phyloP scores from a whole-genome alignment of 371 early-diverging fungal species.

The Mortierella sp. region DNA sequence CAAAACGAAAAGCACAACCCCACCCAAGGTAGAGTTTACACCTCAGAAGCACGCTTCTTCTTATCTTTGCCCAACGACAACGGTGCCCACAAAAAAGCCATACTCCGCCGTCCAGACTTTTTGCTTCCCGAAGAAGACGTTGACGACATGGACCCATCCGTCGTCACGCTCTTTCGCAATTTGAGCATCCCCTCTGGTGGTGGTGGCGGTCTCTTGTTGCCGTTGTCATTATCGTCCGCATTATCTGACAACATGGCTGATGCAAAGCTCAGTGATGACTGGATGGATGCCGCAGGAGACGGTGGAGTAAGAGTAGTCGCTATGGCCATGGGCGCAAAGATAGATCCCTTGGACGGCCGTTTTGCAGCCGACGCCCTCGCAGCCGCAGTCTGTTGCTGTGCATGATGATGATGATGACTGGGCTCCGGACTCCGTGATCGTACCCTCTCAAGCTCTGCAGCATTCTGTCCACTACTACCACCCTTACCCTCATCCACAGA shows the following conservation, averaged over 20 bases:
- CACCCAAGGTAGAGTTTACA: not conserved
- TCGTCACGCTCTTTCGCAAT: slow-evolving; percentile 47
- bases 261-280: slow-evolving; percentile 27
- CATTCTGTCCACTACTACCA: too few relatives aligned
- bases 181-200: slow-evolving; percentile 40
- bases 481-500: slow-evolving; percentile 20
- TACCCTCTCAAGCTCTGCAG: slow-evolving; percentile 29
- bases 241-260: slow-evolving; percentile 25
- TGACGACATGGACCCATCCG: slow-evolving; percentile 30
- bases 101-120: slow-evolving; percentile 22
- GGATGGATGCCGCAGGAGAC: slow-evolving; percentile 27
- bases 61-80: slow-evolving; percentile 24
- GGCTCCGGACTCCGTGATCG: slow-evolving; percentile 32
- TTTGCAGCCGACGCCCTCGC: slow-evolving; percentile 36
- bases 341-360: slow-evolving; percentile 6
- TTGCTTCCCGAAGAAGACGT: slow-evolving; percentile 7
- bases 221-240: not conserved
- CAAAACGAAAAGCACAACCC: not conserved
- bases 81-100: slow-evolving; percentile 36
- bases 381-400: slow-evolving; percentile 20
- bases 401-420: slow-evolving; percentile 2
- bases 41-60: not conserved
- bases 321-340: slow-evolving; percentile 2
- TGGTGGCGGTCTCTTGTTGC: slow-evolving; percentile 2
- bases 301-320: slow-evolving; percentile 7